Conservation (phyloP, 2,329 filamentous ascomycete genomes). For the Fusarium solani-melongenae region DNA sequence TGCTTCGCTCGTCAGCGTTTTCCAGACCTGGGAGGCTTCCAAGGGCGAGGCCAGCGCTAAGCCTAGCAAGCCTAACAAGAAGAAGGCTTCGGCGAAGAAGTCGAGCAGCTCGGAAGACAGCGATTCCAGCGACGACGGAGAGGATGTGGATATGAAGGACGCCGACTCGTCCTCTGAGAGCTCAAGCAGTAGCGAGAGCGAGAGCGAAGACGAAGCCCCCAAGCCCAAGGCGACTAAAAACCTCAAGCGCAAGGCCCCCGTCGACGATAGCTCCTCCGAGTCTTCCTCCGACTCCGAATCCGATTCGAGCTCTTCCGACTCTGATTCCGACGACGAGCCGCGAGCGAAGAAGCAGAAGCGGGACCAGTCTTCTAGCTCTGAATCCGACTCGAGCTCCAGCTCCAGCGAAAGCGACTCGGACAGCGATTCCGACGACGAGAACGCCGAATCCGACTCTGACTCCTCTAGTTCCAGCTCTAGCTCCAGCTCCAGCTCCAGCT, state of each 20-base stretch:
- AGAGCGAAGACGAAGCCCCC: slow-evolving; percentile 39
- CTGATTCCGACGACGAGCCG: slow-evolving; percentile 56
- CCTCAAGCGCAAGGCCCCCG: slow-evolving; percentile 56
- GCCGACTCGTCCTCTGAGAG: slow-evolving; percentile 50
- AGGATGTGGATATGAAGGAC: slow-evolving; percentile 62
- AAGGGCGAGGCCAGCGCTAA: slow-evolving; percentile 31
- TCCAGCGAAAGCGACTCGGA: slow-evolving; percentile 43
- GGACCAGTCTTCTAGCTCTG: slow-evolving; percentile 31
- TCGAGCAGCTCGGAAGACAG: slow-evolving; percentile 33
- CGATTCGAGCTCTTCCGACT: slow-evolving; percentile 41
- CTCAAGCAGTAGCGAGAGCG: slow-evolving; percentile 41
- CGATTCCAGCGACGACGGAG: slow-evolving; percentile 47
- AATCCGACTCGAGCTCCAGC: slow-evolving; percentile 46
- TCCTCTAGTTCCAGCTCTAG: slow-evolving; percentile 39
- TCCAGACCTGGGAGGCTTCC: slow-evolving; percentile 60
- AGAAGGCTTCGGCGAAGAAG: slow-evolving; percentile 35
- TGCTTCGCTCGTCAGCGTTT: slow-evolving; percentile 61
- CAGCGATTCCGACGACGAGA: slow-evolving; percentile 48
- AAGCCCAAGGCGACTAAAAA: slow-evolving; percentile 41
- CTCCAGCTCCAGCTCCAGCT: slow-evolving; percentile 39
- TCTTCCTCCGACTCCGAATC: slow-evolving; percentile 52
- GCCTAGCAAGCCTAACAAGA: slow-evolving; percentile 34
- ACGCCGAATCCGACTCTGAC: slow-evolving; percentile 49
- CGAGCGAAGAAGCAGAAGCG: slow-evolving; percentile 64
- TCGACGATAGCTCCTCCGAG: slow-evolving; percentile 47